Conservation (phyloP, 768 basidiomycete species). For the Rossbeevera mucosa region DNA sequence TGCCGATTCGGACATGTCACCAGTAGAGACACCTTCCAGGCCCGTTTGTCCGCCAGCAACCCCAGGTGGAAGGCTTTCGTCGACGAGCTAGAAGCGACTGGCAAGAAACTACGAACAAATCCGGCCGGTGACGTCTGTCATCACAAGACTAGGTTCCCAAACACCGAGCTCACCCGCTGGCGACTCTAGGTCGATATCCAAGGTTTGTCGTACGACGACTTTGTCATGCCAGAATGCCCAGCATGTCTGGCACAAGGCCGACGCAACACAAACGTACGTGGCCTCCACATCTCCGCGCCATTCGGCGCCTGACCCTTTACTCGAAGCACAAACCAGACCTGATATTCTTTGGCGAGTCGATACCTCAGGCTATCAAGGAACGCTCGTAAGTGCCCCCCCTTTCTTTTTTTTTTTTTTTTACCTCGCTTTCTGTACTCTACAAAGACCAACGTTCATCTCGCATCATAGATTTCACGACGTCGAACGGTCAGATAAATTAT, state of each 20-base stretch:
- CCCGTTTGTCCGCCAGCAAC: slow-evolving; percentile 65
- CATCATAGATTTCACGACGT: slow-evolving; percentile 50
- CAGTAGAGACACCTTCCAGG: slow-evolving; percentile 67
- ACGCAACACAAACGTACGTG: slow-evolving; percentile 52
- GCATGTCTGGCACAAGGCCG: slow-evolving; percentile 57
- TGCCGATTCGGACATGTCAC: slow-evolving; percentile 72
- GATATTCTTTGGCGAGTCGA: slow-evolving; percentile 89
- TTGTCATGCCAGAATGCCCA: slow-evolving; percentile 75
- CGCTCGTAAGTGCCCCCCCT: slow-evolving; percentile 72
- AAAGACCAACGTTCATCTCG: neutral
- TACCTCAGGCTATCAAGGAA: slow-evolving; percentile 57
- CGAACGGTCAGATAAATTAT: slow-evolving; percentile 57
- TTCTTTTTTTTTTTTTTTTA: too few species aligned
- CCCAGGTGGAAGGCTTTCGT: slow-evolving; percentile 73
- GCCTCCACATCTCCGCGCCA: neutral
- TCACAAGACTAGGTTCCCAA: neutral
- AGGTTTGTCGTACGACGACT: slow-evolving; percentile 71
- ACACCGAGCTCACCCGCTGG: neutral
- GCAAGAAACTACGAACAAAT: slow-evolving; percentile 69
- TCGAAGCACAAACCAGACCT: slow-evolving; percentile 72
- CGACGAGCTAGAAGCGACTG: slow-evolving; percentile 56
- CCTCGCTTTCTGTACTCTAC: neutral
- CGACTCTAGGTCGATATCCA: slow-evolving; percentile 71
- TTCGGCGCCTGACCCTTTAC: slow-evolving; percentile 19
- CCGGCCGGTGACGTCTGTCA: slow-evolving; percentile 85